A percentile compares a stretch with the other conserved stretches of the same genome.
Conservation (phyloP, 345 rosid genomes). For the Draba incana region DNA sequence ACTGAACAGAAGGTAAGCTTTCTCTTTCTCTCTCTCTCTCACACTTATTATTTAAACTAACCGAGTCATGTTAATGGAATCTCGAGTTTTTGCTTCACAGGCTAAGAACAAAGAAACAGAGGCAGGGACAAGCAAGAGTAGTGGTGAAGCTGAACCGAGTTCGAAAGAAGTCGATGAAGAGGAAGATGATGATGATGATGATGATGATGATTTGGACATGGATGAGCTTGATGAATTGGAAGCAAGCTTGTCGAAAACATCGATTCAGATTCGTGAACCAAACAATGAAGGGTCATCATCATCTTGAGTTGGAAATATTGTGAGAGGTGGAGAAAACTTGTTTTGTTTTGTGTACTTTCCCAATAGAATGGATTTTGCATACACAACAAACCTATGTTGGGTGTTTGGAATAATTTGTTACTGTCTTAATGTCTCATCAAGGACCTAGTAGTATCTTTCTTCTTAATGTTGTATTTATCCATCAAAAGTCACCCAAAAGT, state of each 20-base stretch:
- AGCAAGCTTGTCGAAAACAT: slow-evolving; percentile 75
- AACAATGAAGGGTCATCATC: slow-evolving; percentile 40
- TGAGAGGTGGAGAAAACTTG: slow-evolving; percentile 23
- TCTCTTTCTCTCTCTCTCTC: slow-evolving; percentile 10
- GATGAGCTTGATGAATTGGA: slow-evolving; percentile 83
- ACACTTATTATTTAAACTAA: not conserved
- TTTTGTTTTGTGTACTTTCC: slow-evolving; percentile 34
- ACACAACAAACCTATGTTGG: slow-evolving; percentile 12
- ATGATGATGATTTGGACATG: slow-evolving; percentile 66
- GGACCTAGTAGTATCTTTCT: slow-evolving; percentile 6
- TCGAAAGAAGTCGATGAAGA: slow-evolving; percentile 29
- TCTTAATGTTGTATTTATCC: not conserved
- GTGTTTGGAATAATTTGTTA: slow-evolving; percentile 34
- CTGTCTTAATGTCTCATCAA: slow-evolving; percentile 28
- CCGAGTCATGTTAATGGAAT: slow-evolving; percentile 31
- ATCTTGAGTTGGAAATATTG: slow-evolving; percentile 29
- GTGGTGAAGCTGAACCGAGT: slow-evolving; percentile 33
- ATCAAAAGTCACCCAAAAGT: not conserved
- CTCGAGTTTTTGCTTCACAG: slow-evolving; percentile 24
- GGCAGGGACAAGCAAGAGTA: slow-evolving; percentile 44
- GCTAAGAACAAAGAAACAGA: slow-evolving; percentile 41
- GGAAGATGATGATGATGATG: slow-evolving; percentile 25
- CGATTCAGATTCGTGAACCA: slow-evolving; percentile 62
- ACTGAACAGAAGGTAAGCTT: slow-evolving; percentile 50
- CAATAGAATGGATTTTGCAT: slow-evolving; percentile 33